Evolutionary conservation across 2,329 filamentous ascomycete species (phyloP), one percentile per base, ranked within the genome.

Genomic region (Claviceps sp.): DNA sequence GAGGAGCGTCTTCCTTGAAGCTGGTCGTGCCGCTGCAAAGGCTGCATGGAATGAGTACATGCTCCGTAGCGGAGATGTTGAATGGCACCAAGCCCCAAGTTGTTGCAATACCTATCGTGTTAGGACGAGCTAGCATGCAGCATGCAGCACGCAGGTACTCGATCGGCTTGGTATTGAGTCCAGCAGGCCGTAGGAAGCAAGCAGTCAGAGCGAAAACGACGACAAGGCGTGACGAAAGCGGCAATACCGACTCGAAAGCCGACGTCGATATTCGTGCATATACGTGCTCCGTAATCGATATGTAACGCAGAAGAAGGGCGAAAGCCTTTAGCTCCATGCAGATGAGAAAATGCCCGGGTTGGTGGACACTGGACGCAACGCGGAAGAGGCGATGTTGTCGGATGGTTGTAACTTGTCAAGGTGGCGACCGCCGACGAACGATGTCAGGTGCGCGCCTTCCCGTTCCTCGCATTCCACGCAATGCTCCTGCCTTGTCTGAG

Each of bases 31-130:
- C 47, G 49, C 52, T 47, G 24, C 47, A 52, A 52, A 41, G 11
- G 41, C 42, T 50, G 49, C 50, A 49, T 47, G 37, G 47, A 42
- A 47, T 52, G 52, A 54, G 41, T 47, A 34, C 9, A 34, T 30
- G 9, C 26, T 30, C 26, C 26, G 26, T 30, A 26, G 37, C 50
- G 53, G 48, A 52, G 50, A 37, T 40, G 50, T 45, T 45, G 30
- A 52, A 46, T 26, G 46, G 47, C 50, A 18, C 20, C 50, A 45
- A 34, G 43, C 20, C 52, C 50, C 50, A 50, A 50, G 45, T 18
- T 11, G 41, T 41, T 26, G 14, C 37, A 24, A 47, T 22, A 22
- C 22, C 22, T 22, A 22, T n/a, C 14, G 24, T 45, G 22, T 16
- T 14, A 18, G 14, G 41, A 18, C 9, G 20, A 43, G 18, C 41